Evolutionary conservation across 208 protist species (phyloP).

Genomic region (Ichthyophonus hoferi): DNA sequence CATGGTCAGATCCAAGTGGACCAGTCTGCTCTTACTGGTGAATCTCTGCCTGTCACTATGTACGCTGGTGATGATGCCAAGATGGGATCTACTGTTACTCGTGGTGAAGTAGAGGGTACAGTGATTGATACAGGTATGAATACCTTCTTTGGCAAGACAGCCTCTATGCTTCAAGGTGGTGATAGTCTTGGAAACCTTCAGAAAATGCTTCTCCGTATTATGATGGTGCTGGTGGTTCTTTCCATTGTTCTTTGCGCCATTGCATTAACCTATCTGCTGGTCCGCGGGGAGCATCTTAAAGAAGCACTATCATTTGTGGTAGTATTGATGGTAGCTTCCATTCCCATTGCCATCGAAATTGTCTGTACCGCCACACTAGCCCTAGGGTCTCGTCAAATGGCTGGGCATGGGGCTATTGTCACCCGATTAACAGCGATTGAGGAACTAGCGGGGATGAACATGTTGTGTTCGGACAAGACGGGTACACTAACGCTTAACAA

Average conservation of each 20-base stretch:
- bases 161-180: constrained; percentile 68
- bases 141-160: constrained; percentile 86
- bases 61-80: constrained; percentile 75
- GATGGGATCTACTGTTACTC: constrained; percentile 74
- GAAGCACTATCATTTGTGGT: constrained; percentile 13
- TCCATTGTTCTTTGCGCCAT: not conserved
- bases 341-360: constrained; percentile 71
- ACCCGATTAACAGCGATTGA: constrained; percentile 76
- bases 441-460: constrained; percentile 75
- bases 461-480: constrained; percentile 87
- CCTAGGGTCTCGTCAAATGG: constrained; percentile 78
- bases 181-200: constrained; percentile 15
- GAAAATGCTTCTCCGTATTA: constrained; percentile 45
- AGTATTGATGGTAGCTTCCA: constrained; percentile 56
- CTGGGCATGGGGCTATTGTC: constrained; percentile 85
- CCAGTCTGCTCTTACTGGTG: constrained; percentile 85
- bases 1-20: constrained; percentile 73
- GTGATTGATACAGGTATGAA: constrained; percentile 73
- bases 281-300: not conserved
- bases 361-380: constrained; percentile 84
- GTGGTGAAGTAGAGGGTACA: constrained; percentile 63
- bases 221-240: constrained; percentile 56
- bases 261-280: not conserved
- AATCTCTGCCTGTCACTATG: constrained; percentile 86
- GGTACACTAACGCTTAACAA: constrained; percentile 86